Percentiles rank a stretch among this genome's conserved stretches.
Evolutionary conservation across 2,329 filamentous ascomycete genomes (phyloP).

Genomic region (Aspergillus arachidicola): DNA sequence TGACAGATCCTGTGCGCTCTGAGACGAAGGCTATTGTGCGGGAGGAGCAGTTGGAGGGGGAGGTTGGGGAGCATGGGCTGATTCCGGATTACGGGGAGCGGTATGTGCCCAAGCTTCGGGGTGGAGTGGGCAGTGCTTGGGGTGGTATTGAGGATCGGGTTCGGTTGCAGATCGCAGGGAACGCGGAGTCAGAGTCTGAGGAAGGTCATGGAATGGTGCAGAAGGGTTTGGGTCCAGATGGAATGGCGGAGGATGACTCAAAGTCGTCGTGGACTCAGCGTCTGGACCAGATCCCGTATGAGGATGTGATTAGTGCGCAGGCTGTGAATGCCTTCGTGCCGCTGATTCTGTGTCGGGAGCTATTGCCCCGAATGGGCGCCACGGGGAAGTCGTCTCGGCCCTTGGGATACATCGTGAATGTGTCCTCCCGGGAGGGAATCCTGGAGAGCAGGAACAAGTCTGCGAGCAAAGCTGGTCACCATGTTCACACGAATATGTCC

Average conservation of each 20-base stretch:
- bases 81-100: background rate
- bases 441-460: slow-evolving; percentile 28
- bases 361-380: slow-evolving; percentile 34
- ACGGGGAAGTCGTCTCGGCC: background rate
- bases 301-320: slow-evolving; percentile 43
- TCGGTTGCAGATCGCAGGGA: background rate
- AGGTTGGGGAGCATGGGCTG: background rate
- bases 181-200: background rate
- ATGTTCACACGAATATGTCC: slow-evolving; percentile 46
- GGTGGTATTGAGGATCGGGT: slow-evolving; percentile 2
- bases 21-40: slow-evolving; percentile 31
- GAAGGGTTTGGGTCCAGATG: slow-evolving; percentile 18
- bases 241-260: slow-evolving; percentile 2
- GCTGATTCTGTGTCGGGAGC: slow-evolving; percentile 42
- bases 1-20: slow-evolving; percentile 37
- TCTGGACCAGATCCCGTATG: slow-evolving; percentile 42
- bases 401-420: slow-evolving; percentile 31
- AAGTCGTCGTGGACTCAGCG: slow-evolving; percentile 41
- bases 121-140: background rate
- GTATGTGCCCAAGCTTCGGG: background rate
- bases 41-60: slow-evolving; percentile 15
- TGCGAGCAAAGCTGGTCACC: slow-evolving; percentile 32
- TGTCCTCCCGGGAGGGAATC: slow-evolving; percentile 42
- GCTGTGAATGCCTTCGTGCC: slow-evolving; percentile 43
- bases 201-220: background rate